Percentiles rank a stretch among this genome's conserved stretches.
Conservation (phyloP, 345 rosid species). For the Odontarrhena argentea region DNA sequence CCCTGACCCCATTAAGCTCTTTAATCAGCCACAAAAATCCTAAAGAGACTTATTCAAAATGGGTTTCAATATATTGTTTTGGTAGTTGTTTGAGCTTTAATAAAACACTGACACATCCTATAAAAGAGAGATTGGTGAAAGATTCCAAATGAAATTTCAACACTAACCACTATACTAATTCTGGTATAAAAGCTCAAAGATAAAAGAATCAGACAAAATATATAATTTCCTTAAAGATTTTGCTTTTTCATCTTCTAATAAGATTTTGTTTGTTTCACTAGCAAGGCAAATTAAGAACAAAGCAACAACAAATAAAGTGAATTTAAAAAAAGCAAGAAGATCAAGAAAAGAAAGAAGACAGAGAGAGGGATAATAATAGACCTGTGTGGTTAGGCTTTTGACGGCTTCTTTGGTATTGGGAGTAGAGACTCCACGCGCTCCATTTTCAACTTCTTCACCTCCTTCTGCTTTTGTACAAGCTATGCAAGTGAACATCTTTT, state of each 20-base stretch:
- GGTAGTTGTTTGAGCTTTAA: conserved; percentile 29
- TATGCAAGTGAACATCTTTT: conserved; percentile 90
- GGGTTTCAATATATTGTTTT: conserved; percentile 1
- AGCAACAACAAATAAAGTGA: conserved; percentile 29
- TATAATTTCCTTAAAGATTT: too few relatives aligned
- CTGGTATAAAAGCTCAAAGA: background rate
- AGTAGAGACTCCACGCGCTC: conserved; percentile 77
- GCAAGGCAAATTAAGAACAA: conserved; percentile 39
- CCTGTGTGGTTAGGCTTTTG: conserved; percentile 99
- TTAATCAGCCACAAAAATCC: conserved; percentile 9
- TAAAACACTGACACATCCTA: conserved; percentile 37
- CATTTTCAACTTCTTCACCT: conserved; percentile 63
- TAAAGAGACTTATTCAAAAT: background rate
- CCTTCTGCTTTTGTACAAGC: conserved; percentile 94
- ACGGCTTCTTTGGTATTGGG: conserved; percentile 94
- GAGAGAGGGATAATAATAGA: conserved; percentile 36
- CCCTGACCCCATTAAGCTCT: conserved; percentile 16
- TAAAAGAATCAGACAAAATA: conserved; percentile 22
- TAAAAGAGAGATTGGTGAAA: conserved; percentile 32
- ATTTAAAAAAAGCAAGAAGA: conserved; percentile 26
- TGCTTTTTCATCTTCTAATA: conserved; percentile 15
- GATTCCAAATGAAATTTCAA: conserved; percentile 37
- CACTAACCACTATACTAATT: conserved; percentile 16
- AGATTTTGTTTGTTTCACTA: conserved; percentile 48
- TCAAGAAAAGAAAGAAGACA: conserved; percentile 30